These are phyloP conservation scores for Sclerotinia minor DNA, from an alignment of 2,329 filamentous ascomycete genomes.

Conservation along the genomic window DNA sequence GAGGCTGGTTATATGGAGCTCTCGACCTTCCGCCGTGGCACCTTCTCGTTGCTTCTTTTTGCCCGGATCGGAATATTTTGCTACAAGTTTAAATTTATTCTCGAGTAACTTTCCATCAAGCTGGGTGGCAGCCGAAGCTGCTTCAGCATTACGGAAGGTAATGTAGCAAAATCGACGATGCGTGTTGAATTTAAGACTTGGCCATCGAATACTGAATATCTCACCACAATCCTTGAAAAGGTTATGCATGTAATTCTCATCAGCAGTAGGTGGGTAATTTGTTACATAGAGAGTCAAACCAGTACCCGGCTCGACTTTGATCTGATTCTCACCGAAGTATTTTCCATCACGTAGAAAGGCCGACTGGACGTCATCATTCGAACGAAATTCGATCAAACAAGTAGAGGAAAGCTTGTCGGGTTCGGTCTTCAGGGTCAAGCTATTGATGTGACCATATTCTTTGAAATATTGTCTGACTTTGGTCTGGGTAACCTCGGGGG, in stretches of 20 bases:
- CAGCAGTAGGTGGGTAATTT: constrained; percentile 80
- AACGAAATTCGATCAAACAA: constrained; percentile 83
- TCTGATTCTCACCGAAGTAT: constrained; percentile 69
- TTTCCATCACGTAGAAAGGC: constrained; percentile 82
- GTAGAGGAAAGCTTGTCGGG: constrained; percentile 60
- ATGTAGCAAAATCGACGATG: constrained; percentile 94
- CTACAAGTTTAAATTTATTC: constrained; percentile 66
- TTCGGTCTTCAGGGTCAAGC: constrained; percentile 67
- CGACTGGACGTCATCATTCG: constrained; percentile 74
- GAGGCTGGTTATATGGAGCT: constrained; percentile 75
- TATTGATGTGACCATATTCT: constrained; percentile 82
- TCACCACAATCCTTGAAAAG: constrained; percentile 76
- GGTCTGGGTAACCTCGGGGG: constrained; percentile 65
- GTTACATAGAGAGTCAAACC: constrained; percentile 84
- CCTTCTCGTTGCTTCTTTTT: constrained; percentile 78
- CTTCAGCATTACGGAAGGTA: constrained; percentile 72
- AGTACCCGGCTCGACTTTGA: constrained; percentile 72
- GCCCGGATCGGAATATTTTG: constrained; percentile 80
- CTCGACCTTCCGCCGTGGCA: constrained; percentile 80
- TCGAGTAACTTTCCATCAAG: constrained; percentile 72
- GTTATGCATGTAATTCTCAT: constrained; percentile 66
- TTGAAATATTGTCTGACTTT: constrained; percentile 87
- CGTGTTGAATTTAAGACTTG: constrained; percentile 85
- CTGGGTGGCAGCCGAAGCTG: constrained; percentile 68
- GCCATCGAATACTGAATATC: constrained; percentile 82